These are phyloP conservation scores for Dothiorella sarmentorum DNA, from an alignment of 2,329 filamentous ascomycete species.

Conservation along the genomic window DNA sequence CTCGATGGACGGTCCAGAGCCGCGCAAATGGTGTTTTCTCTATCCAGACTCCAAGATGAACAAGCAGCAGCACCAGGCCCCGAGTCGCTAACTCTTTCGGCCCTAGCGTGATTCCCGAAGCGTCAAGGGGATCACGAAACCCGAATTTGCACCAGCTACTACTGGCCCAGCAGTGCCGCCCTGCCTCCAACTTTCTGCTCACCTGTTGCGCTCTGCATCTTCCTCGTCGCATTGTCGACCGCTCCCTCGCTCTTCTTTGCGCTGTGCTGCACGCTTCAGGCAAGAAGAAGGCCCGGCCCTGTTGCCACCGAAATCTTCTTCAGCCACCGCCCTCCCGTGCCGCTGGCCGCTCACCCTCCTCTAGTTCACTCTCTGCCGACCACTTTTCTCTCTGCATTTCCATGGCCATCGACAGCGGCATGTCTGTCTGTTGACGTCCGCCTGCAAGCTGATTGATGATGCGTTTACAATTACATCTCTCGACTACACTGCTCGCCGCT, in stretches of 20 bases:
- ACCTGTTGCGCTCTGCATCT: no score
- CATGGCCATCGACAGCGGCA: neutral
- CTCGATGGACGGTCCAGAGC: neutral
- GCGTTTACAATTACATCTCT: no score
- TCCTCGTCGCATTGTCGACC: neutral
- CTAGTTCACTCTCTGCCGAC: neutral
- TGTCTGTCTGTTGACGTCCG: no score
- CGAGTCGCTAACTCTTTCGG: constrained; percentile 8
- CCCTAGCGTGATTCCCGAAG: constrained; percentile 14
- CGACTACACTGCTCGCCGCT: no score
- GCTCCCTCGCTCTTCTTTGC: neutral
- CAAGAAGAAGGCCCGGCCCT: constrained; percentile 4
- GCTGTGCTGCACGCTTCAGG: neutral
- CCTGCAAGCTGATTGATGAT: no score
- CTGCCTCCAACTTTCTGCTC: no score
- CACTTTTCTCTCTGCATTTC: neutral
- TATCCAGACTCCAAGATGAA: constrained; percentile 12
- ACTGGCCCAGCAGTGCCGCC: neutral
- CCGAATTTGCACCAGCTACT: constrained; percentile 2
- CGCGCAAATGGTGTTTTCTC: constrained; percentile 11
- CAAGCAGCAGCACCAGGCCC: constrained; percentile 7
- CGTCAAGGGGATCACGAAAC: constrained; percentile 12
- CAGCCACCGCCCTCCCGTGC: neutral
- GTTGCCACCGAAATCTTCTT: constrained; percentile 8
- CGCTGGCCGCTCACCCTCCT: neutral